Evolutionary conservation across 1,284 basidiomycete genomes (phyloP).

Genomic region (Marasmius tenuissimus): DNA sequence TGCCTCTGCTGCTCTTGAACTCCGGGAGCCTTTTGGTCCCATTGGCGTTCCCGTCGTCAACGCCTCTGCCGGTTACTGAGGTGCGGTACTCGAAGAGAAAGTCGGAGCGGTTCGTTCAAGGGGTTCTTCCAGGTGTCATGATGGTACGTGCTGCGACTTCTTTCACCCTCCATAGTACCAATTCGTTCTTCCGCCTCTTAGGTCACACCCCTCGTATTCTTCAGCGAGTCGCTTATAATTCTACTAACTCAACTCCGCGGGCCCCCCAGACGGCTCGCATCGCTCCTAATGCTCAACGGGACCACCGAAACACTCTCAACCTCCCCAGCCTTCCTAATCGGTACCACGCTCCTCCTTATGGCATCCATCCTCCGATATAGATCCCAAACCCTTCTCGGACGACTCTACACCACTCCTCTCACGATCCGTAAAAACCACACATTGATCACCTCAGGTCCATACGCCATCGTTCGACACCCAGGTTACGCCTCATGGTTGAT

Average conservation of each 20-base stretch:
- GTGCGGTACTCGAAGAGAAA: neutral
- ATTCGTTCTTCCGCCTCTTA: neutral
- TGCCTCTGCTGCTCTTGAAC: neutral
- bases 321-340: neutral
- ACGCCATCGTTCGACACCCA: conserved; percentile 1
- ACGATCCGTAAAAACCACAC: neutral
- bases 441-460: neutral
- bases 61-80: neutral
- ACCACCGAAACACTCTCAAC: neutral
- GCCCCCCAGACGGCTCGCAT: neutral
- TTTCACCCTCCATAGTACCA: neutral
- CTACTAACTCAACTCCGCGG: neutral
- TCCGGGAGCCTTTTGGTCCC: neutral
- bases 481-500: neutral
- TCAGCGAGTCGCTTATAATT: neutral
- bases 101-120: neutral
- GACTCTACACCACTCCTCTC: neutral
- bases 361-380: neutral
- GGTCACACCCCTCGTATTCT: neutral
- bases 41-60: neutral
- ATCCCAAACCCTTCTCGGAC: neutral
- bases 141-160: neutral
- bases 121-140: neutral
- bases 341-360: neutral
- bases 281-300: neutral